phyloP scores from a whole-genome alignment of 2,329 filamentous ascomycete genomes.

The Verticillium klebahnii region DNA sequence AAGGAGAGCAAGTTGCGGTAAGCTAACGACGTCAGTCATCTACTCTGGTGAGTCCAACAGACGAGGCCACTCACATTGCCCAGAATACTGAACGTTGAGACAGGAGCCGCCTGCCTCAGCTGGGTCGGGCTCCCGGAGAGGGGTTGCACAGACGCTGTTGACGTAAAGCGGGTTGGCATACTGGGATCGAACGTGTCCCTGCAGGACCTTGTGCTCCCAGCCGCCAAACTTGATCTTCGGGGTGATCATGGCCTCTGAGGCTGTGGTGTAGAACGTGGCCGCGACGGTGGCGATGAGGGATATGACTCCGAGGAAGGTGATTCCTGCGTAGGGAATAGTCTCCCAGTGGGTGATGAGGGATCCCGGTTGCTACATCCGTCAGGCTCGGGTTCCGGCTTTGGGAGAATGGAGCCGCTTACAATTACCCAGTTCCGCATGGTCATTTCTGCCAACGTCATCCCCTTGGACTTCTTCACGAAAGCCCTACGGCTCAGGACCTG shows the following conservation, averaged over 20 bases:
- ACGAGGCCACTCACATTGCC: conserved; percentile 39
- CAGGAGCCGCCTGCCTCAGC: conserved; percentile 49
- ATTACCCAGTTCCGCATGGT: conserved; percentile 73
- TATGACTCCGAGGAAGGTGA: conserved; percentile 59
- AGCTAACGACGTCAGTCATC: conserved; percentile 21
- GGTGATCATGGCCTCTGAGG: conserved; percentile 69
- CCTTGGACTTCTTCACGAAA: conserved; percentile 52
- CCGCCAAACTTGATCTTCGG: conserved; percentile 62
- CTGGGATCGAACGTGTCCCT: conserved; percentile 52
- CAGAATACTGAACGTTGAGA: conserved; percentile 64
- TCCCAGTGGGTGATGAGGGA: conserved; percentile 67
- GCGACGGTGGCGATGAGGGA: conserved; percentile 61
- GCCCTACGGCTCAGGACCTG: conserved; percentile 70
- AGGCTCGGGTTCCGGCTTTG: not conserved
- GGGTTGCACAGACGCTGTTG: conserved; percentile 52
- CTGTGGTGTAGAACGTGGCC: conserved; percentile 71
- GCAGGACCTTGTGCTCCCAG: conserved; percentile 43
- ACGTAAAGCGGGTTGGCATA: conserved; percentile 63
- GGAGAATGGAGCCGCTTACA: conserved; percentile 17
- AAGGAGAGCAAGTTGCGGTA: conserved; percentile 68
- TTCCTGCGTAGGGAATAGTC: conserved; percentile 57
- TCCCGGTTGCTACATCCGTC: conserved; percentile 51
- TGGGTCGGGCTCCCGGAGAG: conserved; percentile 44
- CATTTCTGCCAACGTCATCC: conserved; percentile 71
- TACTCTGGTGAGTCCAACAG: conserved; percentile 4